These are phyloP conservation scores for Lycium barbarum DNA, from an alignment of 257 asterid species.

Conservation along the genomic window DNA sequence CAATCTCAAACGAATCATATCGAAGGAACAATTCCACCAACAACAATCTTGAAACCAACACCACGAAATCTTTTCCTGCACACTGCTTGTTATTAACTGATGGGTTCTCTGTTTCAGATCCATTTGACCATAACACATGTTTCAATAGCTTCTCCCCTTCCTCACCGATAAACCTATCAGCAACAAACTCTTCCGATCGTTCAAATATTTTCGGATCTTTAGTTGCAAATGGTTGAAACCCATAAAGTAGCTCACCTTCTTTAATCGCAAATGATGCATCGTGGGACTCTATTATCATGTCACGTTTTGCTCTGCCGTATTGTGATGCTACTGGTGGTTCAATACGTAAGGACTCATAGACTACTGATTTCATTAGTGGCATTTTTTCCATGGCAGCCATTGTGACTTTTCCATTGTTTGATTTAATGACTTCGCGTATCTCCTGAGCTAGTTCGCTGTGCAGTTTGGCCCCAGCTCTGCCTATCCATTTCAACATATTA, in stretches of 20 bases:
- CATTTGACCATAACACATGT: conserved; percentile 89
- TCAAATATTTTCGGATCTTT: conserved; percentile 76
- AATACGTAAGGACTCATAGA: conserved; percentile 71
- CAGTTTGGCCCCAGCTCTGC: conserved; percentile 66
- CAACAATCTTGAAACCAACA: conserved; percentile 70
- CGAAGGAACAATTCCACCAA: conserved; percentile 85
- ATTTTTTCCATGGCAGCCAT: conserved; percentile 69
- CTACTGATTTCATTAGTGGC: conserved; percentile 85
- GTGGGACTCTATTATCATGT: conserved; percentile 73
- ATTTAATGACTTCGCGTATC: conserved; percentile 59
- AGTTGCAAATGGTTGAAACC: conserved; percentile 87
- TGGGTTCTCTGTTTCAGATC: conserved; percentile 70
- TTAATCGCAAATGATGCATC: conserved; percentile 70
- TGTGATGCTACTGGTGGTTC: conserved; percentile 88
- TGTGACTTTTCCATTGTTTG: conserved; percentile 55
- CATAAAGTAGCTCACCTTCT: conserved; percentile 76
- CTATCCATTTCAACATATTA: conserved; percentile 75
- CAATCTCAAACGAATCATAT: conserved; percentile 77
- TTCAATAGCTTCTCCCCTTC: conserved; percentile 68
- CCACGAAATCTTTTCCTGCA: conserved; percentile 93
- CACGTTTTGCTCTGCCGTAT: conserved; percentile 69
- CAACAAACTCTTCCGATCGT: conserved; percentile 78
- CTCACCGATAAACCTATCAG: conserved; percentile 71
- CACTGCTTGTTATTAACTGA: conserved; percentile 71
- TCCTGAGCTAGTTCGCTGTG: conserved; percentile 68